Conservation (phyloP, 78 protist species). For the Dictyostelium intermedium region DNA sequence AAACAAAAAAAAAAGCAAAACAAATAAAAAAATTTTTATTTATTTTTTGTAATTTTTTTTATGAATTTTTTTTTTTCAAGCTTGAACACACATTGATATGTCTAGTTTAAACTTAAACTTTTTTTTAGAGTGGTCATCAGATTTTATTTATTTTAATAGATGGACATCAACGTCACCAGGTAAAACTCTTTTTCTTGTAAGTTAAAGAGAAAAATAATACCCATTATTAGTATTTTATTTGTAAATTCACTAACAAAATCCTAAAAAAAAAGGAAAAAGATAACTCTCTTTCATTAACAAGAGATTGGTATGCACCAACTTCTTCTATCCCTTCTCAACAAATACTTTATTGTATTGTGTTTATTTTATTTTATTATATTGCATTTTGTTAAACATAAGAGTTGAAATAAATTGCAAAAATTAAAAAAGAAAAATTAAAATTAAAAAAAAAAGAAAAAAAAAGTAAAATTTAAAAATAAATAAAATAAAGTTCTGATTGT, state of each 20-base stretch:
- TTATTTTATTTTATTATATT: background rate
- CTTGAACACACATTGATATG: background rate
- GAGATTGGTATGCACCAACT: background rate
- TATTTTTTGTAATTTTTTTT: background rate
- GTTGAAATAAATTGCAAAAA: background rate
- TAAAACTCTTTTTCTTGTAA: background rate
- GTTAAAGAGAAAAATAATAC: background rate
- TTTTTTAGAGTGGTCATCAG: constrained; percentile 5
- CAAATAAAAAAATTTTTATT: too few relatives aligned
- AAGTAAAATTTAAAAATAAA: background rate
- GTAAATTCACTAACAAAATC: background rate
- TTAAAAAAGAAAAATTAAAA: background rate
- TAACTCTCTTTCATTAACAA: background rate
- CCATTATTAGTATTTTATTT: too few relatives aligned
- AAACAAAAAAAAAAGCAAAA: background rate
- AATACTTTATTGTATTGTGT: background rate
- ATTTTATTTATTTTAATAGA: background rate
- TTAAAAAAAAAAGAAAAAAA: background rate
- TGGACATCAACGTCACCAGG: constrained; percentile 11
- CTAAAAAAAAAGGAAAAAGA: background rate
- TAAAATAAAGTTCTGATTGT: too few relatives aligned
- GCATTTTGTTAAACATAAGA: background rate
- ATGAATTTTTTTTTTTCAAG: background rate
- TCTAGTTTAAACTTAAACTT: background rate
- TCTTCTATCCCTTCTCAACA: constrained; percentile 11